Percentiles rank a stretch among this genome's conserved stretches.
Evolutionary conservation across 164 flowering plant species (phyloP).

Genomic region (Vitis cinerea): DNA sequence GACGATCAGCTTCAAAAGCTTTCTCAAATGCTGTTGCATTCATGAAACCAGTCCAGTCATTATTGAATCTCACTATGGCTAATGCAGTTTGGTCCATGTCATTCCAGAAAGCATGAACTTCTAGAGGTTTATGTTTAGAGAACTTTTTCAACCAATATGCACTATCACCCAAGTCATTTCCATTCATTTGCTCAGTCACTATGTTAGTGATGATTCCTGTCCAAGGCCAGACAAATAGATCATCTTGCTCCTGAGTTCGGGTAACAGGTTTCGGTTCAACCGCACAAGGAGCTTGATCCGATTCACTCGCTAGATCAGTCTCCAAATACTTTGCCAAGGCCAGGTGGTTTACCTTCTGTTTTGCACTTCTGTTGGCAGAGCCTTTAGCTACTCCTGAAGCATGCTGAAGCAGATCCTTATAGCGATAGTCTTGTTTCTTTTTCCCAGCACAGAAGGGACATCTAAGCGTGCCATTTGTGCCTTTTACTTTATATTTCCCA

Average conservation of each 20-base stretch:
- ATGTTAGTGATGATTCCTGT: slow-evolving; percentile 57
- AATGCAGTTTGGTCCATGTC: slow-evolving; percentile 15
- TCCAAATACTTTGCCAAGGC: slow-evolving; percentile 70
- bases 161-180: slow-evolving; percentile 11
- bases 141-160: slow-evolving; percentile 44
- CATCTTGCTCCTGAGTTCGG: slow-evolving; percentile 31
- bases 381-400: slow-evolving; percentile 78
- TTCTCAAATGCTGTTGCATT: slow-evolving; percentile 59
- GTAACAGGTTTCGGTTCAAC: slow-evolving; percentile 26
- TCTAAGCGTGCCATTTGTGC: slow-evolving; percentile 44
- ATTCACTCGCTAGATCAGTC: slow-evolving; percentile 39
- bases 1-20: slow-evolving; percentile 35
- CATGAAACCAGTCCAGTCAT: slow-evolving; percentile 56
- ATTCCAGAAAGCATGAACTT: slow-evolving; percentile 36
- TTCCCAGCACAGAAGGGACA: slow-evolving; percentile 91
- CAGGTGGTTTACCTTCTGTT: slow-evolving; percentile 71
- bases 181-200: slow-evolving; percentile 17
- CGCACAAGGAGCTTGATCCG: slow-evolving; percentile 20
- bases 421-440: slow-evolving; percentile 80
- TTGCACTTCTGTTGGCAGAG: slow-evolving; percentile 59
- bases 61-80: slow-evolving; percentile 41
- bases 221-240: slow-evolving; percentile 76
- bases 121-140: slow-evolving; percentile 43
- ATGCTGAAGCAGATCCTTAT: slow-evolving; percentile 79
- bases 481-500: slow-evolving; percentile 49